phyloP scores from a whole-genome alignment of 2,329 filamentous ascomycete species.

The Verticillium longisporum region DNA sequence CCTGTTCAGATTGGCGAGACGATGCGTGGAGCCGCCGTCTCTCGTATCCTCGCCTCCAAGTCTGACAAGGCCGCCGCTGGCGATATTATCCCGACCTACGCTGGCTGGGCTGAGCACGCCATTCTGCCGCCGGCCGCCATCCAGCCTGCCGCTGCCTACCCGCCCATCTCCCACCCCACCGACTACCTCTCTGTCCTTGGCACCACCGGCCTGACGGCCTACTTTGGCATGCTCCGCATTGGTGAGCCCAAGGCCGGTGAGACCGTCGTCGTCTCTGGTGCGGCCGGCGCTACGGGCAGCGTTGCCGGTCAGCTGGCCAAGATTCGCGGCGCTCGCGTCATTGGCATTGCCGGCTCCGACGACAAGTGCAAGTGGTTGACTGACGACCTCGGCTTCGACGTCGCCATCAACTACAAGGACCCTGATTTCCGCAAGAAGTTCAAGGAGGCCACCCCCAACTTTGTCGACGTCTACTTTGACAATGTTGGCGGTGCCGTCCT shows the following conservation, averaged over 20 bases:
- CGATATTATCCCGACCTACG: conserved; percentile 45
- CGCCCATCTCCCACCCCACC: conserved; percentile 35
- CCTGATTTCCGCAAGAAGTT: conserved; percentile 54
- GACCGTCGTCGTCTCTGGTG: conserved; percentile 70
- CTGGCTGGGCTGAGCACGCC: conserved; percentile 63
- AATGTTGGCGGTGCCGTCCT: conserved; percentile 69
- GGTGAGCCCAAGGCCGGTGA: conserved; percentile 63
- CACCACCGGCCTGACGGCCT: conserved; percentile 66
- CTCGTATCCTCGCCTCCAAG: conserved; percentile 56
- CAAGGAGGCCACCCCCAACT: conserved; percentile 47
- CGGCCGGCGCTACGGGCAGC: conserved; percentile 71
- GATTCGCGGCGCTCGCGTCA: conserved; percentile 54
- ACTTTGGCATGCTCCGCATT: conserved; percentile 66
- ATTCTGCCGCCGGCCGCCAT: conserved; percentile 47
- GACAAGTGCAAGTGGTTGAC: conserved; percentile 63
- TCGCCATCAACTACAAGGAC: conserved; percentile 64
- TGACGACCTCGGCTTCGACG: conserved; percentile 59
- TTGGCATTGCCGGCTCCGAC: conserved; percentile 59
- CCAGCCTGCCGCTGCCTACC: conserved; percentile 31
- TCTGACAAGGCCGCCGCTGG: conserved; percentile 47
- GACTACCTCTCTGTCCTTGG: conserved; percentile 59
- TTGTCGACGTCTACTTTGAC: conserved; percentile 67
- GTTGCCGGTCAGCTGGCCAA: conserved; percentile 75
- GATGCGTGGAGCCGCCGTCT: conserved; percentile 60
- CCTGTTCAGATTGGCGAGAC: conserved; percentile 61